phyloP scores from a whole-genome alignment of 2,329 filamentous ascomycete species.

The Pseudogymnoascus sp. region DNA sequence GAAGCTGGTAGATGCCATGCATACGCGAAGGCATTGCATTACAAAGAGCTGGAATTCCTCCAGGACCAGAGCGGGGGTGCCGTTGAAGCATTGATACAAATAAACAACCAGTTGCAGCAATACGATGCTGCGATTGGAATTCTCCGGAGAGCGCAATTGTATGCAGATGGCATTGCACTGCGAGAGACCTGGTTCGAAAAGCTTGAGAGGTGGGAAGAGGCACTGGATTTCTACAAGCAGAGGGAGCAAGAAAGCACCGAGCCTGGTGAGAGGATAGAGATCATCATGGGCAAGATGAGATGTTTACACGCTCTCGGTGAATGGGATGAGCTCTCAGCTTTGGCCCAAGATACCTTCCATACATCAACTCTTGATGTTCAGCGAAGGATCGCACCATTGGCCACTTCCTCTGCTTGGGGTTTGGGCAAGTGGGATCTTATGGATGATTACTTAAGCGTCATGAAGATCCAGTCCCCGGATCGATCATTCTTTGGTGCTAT shows the following conservation, averaged over 20 bases:
- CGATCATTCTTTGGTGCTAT: constrained; percentile 97
- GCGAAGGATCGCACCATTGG: constrained; percentile 82
- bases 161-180: constrained; percentile 84
- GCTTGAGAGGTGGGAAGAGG: constrained; percentile 95
- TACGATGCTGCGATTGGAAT: constrained; percentile 98
- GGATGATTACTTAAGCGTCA: constrained; percentile 92
- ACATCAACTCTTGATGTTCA: constrained; percentile 82
- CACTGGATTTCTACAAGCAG: constrained; percentile 81
- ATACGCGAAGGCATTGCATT: constrained; percentile 95
- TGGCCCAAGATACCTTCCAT: constrained; percentile 90
- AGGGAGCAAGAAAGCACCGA: constrained; percentile 63
- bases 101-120: constrained; percentile 98
- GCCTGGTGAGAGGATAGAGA: constrained; percentile 87
- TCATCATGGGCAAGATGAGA: constrained; percentile 99
- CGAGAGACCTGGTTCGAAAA: constrained; percentile 99
- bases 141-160: constrained; percentile 86
- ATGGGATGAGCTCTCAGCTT: constrained; percentile 83
- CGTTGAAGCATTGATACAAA: constrained; percentile 94
- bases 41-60: constrained; percentile 97
- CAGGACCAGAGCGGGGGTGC: constrained; percentile 94
- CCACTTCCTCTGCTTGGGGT: constrained; percentile 93
- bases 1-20: constrained; percentile 96
- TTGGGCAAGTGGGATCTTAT: constrained; percentile 95
- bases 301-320: constrained; percentile 95
- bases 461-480: constrained; percentile 90